phyloP scores from a whole-genome alignment of 2,329 filamentous ascomycete species.

The Penicillium glabrum region DNA sequence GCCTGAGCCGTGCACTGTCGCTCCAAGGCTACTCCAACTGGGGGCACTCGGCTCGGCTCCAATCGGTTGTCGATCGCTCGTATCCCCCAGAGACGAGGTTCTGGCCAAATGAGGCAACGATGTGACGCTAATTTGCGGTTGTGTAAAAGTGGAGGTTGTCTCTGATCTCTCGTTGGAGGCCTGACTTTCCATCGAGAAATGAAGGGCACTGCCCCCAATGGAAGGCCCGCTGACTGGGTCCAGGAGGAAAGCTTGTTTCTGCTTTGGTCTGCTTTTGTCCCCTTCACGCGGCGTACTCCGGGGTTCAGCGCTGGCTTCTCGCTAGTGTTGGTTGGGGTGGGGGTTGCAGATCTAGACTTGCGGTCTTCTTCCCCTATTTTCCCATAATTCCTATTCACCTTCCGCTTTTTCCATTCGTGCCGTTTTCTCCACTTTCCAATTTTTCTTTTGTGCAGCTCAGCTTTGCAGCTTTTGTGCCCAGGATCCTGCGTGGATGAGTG shows the following conservation, averaged over 20 bases:
- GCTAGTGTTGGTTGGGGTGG: background rate
- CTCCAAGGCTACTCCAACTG: background rate
- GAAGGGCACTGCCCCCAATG: background rate
- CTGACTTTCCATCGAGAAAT: background rate
- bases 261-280: background rate
- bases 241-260: background rate
- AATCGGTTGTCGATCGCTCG: slow-evolving; percentile 19
- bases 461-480: no score
- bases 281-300: background rate
- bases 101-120: slow-evolving; percentile 5
- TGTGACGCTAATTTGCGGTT: background rate
- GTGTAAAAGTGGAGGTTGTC: background rate
- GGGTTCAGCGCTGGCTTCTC: background rate
- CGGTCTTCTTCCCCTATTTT: background rate
- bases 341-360: background rate
- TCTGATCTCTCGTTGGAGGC: no score
- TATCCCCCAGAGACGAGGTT: slow-evolving; percentile 3
- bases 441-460: no score
- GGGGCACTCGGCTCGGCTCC: slow-evolving; percentile 5
- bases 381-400: background rate
- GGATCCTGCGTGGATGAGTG: no score
- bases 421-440: background rate
- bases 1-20: slow-evolving; percentile 16
- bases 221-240: background rate
- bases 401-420: background rate